These are phyloP conservation scores for Knoxia roxburghii DNA, from an alignment of 257 asterid species.

Conservation along the genomic window DNA sequence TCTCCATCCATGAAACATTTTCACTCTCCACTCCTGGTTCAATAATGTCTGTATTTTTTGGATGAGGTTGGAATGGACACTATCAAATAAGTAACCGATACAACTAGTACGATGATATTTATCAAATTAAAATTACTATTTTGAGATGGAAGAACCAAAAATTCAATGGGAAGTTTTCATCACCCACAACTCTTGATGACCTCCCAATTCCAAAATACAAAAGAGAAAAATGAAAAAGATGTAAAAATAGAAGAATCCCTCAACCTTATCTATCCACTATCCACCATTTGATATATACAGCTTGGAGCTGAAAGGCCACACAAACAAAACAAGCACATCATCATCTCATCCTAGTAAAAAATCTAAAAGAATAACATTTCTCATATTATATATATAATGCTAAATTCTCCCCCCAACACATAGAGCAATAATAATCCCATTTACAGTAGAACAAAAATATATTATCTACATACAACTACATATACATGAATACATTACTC, in stretches of 20 bases:
- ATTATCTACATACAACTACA: background rate
- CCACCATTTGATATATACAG: conserved; percentile 9
- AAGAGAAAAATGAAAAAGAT: background rate
- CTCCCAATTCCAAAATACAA: too few relatives aligned
- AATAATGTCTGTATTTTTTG: too few relatives aligned
- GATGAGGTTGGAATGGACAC: too few relatives aligned
- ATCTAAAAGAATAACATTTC: conserved; percentile 6
- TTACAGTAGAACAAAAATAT: background rate
- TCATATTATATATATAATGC: background rate
- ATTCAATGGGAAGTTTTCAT: too few relatives aligned
- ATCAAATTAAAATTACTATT: too few relatives aligned
- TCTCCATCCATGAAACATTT: too few relatives aligned
- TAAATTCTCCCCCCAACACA: conserved; percentile 3
- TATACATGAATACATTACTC: too few relatives aligned
- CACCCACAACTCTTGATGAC: too few relatives aligned
- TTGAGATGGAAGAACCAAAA: too few relatives aligned
- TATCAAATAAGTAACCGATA: too few relatives aligned
- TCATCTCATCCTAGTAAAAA: conserved; percentile 7
- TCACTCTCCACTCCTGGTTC: too few relatives aligned
- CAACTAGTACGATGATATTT: too few relatives aligned
- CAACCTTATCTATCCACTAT: conserved; percentile 4
- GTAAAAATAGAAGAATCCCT: background rate
- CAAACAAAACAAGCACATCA: conserved; percentile 8
- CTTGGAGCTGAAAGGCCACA: conserved; percentile 9
- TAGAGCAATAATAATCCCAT: conserved; percentile 2